Percentiles rank a stretch among this genome's conserved stretches.
Evolutionary conservation across 495 filamentous ascomycete species (phyloP).

Genomic region (Penicillium maclennaniae): DNA sequence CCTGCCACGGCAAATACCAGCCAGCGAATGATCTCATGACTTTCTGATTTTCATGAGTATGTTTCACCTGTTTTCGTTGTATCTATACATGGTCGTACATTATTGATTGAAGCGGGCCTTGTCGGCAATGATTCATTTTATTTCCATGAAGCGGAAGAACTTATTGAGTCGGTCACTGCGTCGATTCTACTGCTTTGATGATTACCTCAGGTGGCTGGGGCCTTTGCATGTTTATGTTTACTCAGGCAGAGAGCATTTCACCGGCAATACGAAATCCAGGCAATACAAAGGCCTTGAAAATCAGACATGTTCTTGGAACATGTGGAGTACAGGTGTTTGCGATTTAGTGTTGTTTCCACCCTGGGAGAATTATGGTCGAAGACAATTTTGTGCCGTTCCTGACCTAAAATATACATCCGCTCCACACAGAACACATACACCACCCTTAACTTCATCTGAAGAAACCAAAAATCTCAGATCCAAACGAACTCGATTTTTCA

Average conservation of each 20-base stretch:
- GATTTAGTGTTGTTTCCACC: too few relatives aligned
- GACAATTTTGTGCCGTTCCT: neutral
- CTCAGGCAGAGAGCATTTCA: neutral
- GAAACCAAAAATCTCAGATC: neutral
- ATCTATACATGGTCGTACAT: conserved; percentile 1
- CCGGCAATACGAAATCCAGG: neutral
- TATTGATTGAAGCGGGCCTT: neutral
- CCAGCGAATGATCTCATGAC: neutral
- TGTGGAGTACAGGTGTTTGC: too few relatives aligned
- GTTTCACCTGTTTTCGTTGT: neutral
- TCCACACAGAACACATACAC: neutral
- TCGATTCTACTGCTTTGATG: neutral
- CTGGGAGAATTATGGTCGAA: neutral
- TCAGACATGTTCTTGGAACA: too few relatives aligned
- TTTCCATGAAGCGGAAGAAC: neutral
- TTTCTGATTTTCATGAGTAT: neutral
- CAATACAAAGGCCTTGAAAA: neutral
- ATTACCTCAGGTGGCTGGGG: neutral
- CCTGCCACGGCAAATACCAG: neutral
- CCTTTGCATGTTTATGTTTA: neutral
- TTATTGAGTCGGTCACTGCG: neutral
- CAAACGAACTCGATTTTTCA: neutral
- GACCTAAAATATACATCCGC: neutral
- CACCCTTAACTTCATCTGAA: neutral
- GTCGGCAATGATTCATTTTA: neutral